Evolutionary conservation across 169 alveolate genomes (phyloP).

Genomic region (Amoebophrya sp.): DNA sequence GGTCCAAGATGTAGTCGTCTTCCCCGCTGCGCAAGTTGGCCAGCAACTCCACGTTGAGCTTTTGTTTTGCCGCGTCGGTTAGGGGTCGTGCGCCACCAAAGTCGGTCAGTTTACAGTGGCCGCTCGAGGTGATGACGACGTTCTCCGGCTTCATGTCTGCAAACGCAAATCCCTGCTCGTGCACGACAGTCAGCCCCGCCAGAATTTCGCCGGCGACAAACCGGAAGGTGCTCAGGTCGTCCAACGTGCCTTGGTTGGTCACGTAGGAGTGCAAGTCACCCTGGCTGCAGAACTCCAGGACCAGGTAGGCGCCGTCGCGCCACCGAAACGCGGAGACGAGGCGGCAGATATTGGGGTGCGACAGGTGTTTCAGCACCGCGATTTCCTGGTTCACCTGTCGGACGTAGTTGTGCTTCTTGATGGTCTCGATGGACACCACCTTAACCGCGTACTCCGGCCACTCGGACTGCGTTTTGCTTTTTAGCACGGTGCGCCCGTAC

Average conservation of each 20-base stretch:
- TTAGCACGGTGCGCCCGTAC: background rate
- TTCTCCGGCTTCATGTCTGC: conserved; percentile 10
- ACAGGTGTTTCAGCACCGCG: background rate
- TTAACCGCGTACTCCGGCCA: conserved; percentile 1
- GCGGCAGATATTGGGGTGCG: conserved; percentile 22
- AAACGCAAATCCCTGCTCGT: conserved; percentile 12
- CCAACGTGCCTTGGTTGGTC: background rate
- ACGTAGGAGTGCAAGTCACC: background rate
- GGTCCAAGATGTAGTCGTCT: too few species aligned
- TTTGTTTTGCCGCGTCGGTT: background rate
- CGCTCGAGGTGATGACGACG: background rate
- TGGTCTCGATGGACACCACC: background rate
- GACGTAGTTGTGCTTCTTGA: conserved; percentile 4
- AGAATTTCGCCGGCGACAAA: background rate
- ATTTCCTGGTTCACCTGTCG: background rate
- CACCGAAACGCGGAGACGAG: background rate
- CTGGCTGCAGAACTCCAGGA: background rate
- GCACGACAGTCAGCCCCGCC: background rate
- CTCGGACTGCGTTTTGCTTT: background rate
- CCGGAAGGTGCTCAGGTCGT: background rate
- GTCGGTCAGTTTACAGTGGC: background rate
- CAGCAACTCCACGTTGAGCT: background rate
- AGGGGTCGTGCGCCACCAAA: background rate
- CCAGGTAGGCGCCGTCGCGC: conserved; percentile 25
- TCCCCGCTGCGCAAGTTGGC: background rate